These are phyloP conservation scores for Abrus precatorius DNA, from an alignment of 306 rosid genomes.

Conservation along the genomic window DNA sequence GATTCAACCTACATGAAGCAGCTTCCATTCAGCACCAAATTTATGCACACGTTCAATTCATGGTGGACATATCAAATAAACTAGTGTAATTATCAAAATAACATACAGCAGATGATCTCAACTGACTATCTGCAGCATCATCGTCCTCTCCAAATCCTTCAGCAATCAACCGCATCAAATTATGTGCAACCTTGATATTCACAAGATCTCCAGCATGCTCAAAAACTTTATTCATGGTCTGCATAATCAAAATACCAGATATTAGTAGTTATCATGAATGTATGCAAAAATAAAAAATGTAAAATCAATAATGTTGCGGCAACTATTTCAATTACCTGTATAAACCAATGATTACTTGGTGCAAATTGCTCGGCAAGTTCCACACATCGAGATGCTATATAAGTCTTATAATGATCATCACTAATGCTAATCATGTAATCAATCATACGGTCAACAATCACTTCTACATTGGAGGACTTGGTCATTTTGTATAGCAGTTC, in stretches of 20 bases:
- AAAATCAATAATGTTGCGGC: conserved; percentile 39
- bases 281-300: background rate
- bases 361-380: conserved; percentile 99
- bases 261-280: conserved; percentile 26
- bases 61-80: conserved; percentile 17
- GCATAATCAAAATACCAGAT: conserved; percentile 42
- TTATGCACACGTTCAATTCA: background rate
- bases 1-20: conserved; percentile 80
- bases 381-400: conserved; percentile 95
- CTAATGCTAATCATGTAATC: conserved; percentile 87
- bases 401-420: conserved; percentile 91
- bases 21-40: conserved; percentile 27
- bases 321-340: conserved; percentile 69
- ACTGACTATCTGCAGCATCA: conserved; percentile 80
- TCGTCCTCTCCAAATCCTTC: conserved; percentile 98
- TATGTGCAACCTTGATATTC: conserved; percentile 96
- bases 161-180: conserved; percentile 95
- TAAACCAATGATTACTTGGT: conserved; percentile 97
- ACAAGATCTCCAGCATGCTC: conserved; percentile 99
- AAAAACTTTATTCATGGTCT: conserved; percentile 99
- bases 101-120: conserved; percentile 98
- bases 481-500: conserved; percentile 93
- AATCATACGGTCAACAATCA: conserved; percentile 97
- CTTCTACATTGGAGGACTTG: conserved; percentile 97
- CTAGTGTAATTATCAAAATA: conserved; percentile 44